phyloP scores from a whole-genome alignment of 352 stramenopile species.

The Pythium phragmiticola region DNA sequence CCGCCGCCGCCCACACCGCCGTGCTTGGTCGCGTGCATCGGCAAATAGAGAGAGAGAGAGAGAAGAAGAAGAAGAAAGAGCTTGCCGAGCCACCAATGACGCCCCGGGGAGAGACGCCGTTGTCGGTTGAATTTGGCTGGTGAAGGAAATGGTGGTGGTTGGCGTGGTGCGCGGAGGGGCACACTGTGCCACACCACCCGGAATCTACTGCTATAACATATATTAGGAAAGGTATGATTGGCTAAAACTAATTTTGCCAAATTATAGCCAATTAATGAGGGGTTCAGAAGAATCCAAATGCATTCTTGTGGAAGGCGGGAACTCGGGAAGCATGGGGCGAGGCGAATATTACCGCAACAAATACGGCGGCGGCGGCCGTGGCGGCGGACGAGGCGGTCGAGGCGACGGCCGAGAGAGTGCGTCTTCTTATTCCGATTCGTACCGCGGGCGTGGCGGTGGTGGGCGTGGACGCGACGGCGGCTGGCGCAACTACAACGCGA shows the following conservation, averaged over 20 bases:
- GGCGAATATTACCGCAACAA: conserved; percentile 91
- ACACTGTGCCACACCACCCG: conserved; percentile 2
- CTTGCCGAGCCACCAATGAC: not conserved
- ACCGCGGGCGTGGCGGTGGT: conserved; percentile 25
- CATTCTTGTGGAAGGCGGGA: not conserved
- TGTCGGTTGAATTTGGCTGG: conserved; percentile 13
- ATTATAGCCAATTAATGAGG: conserved; percentile 5
- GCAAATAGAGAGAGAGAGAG: not conserved
- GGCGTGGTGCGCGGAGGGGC: not conserved
- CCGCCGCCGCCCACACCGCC: conserved; percentile 11
- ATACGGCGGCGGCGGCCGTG: conserved; percentile 61
- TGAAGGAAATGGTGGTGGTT: conserved; percentile 10
- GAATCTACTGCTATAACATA: conserved; percentile 5
- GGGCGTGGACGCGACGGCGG: conserved; percentile 13
- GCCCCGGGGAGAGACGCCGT: no score
- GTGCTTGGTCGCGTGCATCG: conserved; percentile 27
- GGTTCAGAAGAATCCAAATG: not conserved
- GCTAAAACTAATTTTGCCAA: not conserved
- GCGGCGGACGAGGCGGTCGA: conserved; percentile 11
- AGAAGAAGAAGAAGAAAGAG: conserved; percentile 2
- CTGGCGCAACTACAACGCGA: conserved; percentile 14
- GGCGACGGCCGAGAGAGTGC: conserved; percentile 1
- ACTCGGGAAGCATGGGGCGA: conserved; percentile 51
- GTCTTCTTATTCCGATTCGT: not conserved
- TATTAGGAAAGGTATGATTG: not conserved